Base-by-base conservation (phyloP, 768 basidiomycete genomes). In the Rubroboletus pulcherrimus region DNA sequence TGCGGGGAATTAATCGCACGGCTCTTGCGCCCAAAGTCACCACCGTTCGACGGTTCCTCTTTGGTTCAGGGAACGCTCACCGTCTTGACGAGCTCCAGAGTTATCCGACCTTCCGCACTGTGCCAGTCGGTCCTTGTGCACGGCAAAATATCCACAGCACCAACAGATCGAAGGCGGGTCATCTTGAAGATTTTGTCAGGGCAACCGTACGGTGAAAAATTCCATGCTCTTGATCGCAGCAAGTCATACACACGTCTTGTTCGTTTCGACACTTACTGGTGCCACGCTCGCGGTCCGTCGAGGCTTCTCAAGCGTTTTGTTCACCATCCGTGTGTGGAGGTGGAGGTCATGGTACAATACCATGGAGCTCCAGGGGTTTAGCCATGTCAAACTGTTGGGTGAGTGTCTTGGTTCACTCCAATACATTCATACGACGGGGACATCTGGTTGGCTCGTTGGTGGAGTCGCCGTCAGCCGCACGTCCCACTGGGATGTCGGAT, bases 401-500 rank as follows among this genome's bases (percentile, higher is more conserved):
- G 69, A 69, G 67, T 66, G 69, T 66, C 64, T 71, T 69, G 66
- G 48, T 59, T 68, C 67, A 68, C 64, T 68, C 64, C 38, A 57
- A 57, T 53, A 55, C 56, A 57, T 58, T 60, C 62, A 69, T 59
- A 50, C 43, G 58, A 37, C n/a, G 49, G 54, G 67, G 55, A 64
- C 58, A 64, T 56, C 46, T 53, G 12, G 51, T 51, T 42, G 49
- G 47, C 42, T 49, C 4, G 49, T 54, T 46, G 49, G 49, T 34
- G 37, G 49, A 52, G 38, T 56, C 21, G 53, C 42, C 24, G 19
- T 43, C 51, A 29, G 51, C 11, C 31, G 21, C 34, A 30, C 10
- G 40, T 49, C 51, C 40, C 52, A 29, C 52, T 48, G 35, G 51
- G 11, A 43, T 43, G 43, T 44, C 40, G 55, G 26, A 24, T 49